Conservation (phyloP, 73 alveolate species). For the Paramecium sonneborni region DNA sequence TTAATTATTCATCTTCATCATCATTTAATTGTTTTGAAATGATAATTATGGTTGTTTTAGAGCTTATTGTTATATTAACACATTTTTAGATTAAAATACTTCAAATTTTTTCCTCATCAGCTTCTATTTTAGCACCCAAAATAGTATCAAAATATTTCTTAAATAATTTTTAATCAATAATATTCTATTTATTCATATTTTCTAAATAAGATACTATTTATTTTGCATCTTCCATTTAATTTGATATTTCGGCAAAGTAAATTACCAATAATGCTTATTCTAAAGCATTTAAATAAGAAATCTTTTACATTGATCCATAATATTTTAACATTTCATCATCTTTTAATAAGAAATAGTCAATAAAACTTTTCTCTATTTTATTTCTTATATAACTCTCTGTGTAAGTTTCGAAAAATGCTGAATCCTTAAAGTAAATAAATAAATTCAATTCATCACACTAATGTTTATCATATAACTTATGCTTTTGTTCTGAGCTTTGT, state of each 20-base stretch:
- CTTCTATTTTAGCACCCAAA: constrained; percentile 60
- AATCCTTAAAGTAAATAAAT: constrained; percentile 79
- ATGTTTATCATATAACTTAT: constrained; percentile 70
- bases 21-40: too few relatives aligned
- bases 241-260: constrained; percentile 42
- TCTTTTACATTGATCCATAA: constrained; percentile 34
- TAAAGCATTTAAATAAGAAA: constrained; percentile 66
- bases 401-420: constrained; percentile 72
- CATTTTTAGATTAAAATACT: not conserved
- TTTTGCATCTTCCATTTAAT: constrained; percentile 68
- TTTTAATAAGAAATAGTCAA: constrained; percentile 67
- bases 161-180: not conserved
- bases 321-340: constrained; percentile 47
- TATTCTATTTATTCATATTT: constrained; percentile 8
- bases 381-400: constrained; percentile 71
- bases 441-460: constrained; percentile 81
- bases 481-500: constrained; percentile 70
- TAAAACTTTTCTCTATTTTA: constrained; percentile 81
- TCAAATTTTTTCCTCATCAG: constrained; percentile 8
- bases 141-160: constrained; percentile 75
- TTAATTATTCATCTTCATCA: too few relatives aligned
- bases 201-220: constrained; percentile 57
- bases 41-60: too few relatives aligned
- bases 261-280: constrained; percentile 72
- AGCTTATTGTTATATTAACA: too few relatives aligned